A percentile compares a stretch with the other conserved stretches of the same genome.
Conservation (phyloP, 2,329 filamentous ascomycete genomes). For the Trichoderma breve region DNA sequence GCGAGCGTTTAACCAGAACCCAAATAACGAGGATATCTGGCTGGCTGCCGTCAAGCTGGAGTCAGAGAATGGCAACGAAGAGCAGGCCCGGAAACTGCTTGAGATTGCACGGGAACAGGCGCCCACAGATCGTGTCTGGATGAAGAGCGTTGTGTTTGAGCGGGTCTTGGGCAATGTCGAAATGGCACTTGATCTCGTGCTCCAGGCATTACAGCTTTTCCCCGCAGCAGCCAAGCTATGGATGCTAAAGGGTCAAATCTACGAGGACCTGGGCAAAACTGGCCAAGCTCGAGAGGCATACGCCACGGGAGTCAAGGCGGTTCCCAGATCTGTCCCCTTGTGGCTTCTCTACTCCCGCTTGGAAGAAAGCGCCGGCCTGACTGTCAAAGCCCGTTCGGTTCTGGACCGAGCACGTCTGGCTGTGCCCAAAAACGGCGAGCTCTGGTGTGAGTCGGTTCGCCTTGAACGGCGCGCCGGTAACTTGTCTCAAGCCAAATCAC, state of each 20-base stretch:
- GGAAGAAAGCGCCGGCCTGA: constrained; percentile 78
- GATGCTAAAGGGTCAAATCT: constrained; percentile 99
- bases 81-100: constrained; percentile 79
- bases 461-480: constrained; percentile 88
- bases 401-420: constrained; percentile 88
- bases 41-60: constrained; percentile 94
- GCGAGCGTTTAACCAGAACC: constrained; percentile 89
- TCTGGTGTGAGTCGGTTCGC: constrained; percentile 93
- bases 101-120: constrained; percentile 81
- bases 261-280: constrained; percentile 76
- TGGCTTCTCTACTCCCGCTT: constrained; percentile 88
- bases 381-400: constrained; percentile 90
- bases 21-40: constrained; percentile 97
- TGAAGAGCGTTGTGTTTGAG: constrained; percentile 93
- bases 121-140: constrained; percentile 94
- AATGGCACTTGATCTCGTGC: constrained; percentile 79
- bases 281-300: constrained; percentile 89
- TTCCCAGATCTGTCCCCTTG: constrained; percentile 76
- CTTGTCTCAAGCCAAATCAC: constrained; percentile 75
- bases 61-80: constrained; percentile 79
- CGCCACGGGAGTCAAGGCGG: constrained; percentile 81
- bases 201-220: constrained; percentile 82
- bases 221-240: constrained; percentile 84
- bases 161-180: constrained; percentile 77
- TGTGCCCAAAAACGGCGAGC: constrained; percentile 75